Conservation (phyloP, 305 asterid species). For the Fraxinus velutina region DNA sequence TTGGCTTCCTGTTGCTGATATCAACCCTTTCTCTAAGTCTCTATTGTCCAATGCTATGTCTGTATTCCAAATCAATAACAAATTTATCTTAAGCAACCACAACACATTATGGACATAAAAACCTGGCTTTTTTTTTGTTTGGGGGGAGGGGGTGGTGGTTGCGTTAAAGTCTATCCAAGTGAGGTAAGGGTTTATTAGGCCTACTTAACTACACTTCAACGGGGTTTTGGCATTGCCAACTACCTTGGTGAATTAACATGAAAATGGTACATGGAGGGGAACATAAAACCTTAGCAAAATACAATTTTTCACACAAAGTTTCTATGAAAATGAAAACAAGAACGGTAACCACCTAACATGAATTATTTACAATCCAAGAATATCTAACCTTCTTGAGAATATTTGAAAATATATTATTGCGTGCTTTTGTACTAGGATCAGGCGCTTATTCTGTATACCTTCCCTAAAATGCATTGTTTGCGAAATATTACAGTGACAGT, state of each 20-base stretch:
- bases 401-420: not conserved
- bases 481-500: not conserved
- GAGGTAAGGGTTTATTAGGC: not conserved
- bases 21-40: slow-evolving; percentile 48
- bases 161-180: no score
- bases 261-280: not conserved
- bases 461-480: not conserved
- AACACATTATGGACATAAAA: not conserved
- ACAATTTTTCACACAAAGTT: not conserved
- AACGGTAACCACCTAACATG: not conserved
- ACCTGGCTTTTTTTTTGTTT: not conserved
- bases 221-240: not conserved
- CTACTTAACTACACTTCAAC: not conserved
- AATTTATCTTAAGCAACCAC: not conserved
- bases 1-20: slow-evolving; percentile 36
- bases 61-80: not conserved
- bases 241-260: not conserved
- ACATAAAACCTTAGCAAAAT: not conserved
- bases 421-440: not conserved
- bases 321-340: not conserved
- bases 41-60: slow-evolving; percentile 33
- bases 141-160: no score
- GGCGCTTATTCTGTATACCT: not conserved
- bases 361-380: not conserved
- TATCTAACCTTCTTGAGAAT: not conserved